phyloP scores from a whole-genome alignment of 192 early-diverging fungal species.

The Lobosporangium transversale region DNA sequence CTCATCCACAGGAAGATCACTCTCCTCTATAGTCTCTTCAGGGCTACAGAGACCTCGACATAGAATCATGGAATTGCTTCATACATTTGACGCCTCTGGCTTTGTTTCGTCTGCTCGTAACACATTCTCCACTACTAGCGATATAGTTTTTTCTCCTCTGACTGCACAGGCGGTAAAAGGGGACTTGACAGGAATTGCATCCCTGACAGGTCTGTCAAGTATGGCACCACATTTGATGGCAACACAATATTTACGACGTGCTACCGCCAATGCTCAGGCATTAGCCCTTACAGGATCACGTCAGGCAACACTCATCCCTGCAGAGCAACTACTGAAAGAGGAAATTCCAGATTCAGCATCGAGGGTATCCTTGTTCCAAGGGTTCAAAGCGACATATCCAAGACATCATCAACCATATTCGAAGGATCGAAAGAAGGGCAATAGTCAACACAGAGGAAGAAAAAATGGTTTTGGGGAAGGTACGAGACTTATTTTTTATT shows the following conservation, averaged over 20 bases:
- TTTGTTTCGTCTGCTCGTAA: slow-evolving; percentile 41
- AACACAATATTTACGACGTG: slow-evolving; percentile 46
- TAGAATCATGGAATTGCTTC: slow-evolving; percentile 37
- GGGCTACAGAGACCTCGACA: slow-evolving; percentile 46
- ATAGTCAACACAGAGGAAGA: slow-evolving; percentile 37
- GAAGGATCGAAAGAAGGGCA: slow-evolving; percentile 41
- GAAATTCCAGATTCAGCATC: slow-evolving; percentile 66
- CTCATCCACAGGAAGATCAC: slow-evolving; percentile 32
- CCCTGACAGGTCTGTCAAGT: slow-evolving; percentile 48
- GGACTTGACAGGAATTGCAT: slow-evolving; percentile 59
- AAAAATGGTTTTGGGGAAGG: slow-evolving; percentile 48
- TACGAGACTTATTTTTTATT: not conserved
- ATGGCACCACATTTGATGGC: slow-evolving; percentile 62
- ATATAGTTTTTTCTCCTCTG: slow-evolving; percentile 65
- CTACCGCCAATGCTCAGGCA: slow-evolving; percentile 34
- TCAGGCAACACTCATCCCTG: slow-evolving; percentile 12
- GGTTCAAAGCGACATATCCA: slow-evolving; percentile 64
- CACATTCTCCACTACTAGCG: slow-evolving; percentile 40
- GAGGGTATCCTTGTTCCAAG: slow-evolving; percentile 64
- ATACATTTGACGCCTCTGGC: slow-evolving; percentile 46
- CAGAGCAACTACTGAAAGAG: slow-evolving; percentile 50
- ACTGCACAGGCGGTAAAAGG: slow-evolving; percentile 61
- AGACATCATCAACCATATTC: slow-evolving; percentile 21
- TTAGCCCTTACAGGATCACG: slow-evolving; percentile 27
- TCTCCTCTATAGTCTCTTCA: slow-evolving; percentile 35